Evolutionary conservation across 805 yeast species (phyloP).

Genomic region (Candida hungchunana): DNA sequence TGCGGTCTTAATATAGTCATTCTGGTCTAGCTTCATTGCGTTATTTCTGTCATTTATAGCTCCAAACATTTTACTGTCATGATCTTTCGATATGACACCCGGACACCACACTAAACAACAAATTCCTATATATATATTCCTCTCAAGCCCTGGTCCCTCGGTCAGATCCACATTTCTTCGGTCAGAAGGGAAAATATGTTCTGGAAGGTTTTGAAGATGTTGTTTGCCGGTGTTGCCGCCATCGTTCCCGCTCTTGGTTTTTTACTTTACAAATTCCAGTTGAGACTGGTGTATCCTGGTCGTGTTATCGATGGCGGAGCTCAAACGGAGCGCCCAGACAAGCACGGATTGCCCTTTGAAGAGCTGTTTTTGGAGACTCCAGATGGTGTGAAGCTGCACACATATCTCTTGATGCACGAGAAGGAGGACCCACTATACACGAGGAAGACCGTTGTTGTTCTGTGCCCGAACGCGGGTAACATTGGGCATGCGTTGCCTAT

Average conservation of each 20-base stretch:
- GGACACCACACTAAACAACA: too few species aligned
- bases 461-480: constrained; percentile 94
- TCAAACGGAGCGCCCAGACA: constrained; percentile 73
- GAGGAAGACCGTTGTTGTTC: constrained; percentile 67
- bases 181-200: too few species aligned
- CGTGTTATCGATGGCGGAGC: constrained; percentile 68
- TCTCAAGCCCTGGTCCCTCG: too few species aligned
- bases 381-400: constrained; percentile 67
- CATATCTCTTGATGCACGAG: constrained; percentile 57
- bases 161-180: too few species aligned
- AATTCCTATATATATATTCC: too few species aligned
- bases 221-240: constrained; percentile 39
- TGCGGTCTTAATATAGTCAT: constrained; percentile 36
- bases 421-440: constrained; percentile 33
- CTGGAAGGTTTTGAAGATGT: constrained; percentile 29
- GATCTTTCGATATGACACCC: too few species aligned
- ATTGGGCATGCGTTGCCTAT: constrained; percentile 88
- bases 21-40: too few species aligned
- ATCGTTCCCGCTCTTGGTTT: constrained; percentile 41
- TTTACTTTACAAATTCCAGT: constrained; percentile 60
- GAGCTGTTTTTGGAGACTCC: constrained; percentile 54
- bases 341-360: constrained; percentile 62
- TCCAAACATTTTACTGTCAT: too few species aligned
- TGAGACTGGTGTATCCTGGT: constrained; percentile 76
- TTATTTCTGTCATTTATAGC: too few species aligned